Percentiles rank a stretch among this genome's conserved stretches.
Evolutionary conservation across 108 stramenopile genomes (phyloP).

Genomic region (Fistulifera solaris): DNA sequence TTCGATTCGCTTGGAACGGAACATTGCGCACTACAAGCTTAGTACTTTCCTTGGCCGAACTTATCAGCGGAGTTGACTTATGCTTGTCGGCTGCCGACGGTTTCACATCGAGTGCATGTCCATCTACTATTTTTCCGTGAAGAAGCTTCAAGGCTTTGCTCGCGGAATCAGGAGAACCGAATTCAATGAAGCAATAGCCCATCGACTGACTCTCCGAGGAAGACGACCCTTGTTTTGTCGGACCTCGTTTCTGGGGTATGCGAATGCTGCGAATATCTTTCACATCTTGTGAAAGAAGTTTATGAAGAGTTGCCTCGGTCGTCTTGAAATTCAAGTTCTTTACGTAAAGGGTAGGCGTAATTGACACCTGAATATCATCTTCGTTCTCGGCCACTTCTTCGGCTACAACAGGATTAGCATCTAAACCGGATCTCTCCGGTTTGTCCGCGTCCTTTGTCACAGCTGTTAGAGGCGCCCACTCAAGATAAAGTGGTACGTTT

Average conservation of each 20-base stretch:
- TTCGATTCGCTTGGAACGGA: conserved; percentile 91
- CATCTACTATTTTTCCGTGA: conserved; percentile 85
- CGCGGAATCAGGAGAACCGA: conserved; percentile 52
- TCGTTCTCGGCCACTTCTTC: conserved; percentile 13
- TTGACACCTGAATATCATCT: conserved; percentile 8
- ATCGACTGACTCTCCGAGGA: conserved; percentile 38
- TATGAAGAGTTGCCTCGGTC: conserved; percentile 57
- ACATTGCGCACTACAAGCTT: conserved; percentile 96
- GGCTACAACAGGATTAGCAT: neutral
- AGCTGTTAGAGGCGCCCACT: conserved; percentile 89
- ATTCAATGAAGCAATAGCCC: conserved; percentile 99
- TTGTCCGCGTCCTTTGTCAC: conserved; percentile 3
- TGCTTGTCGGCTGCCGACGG: conserved; percentile 50
- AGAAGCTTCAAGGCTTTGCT: conserved; percentile 67
- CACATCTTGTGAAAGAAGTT: conserved; percentile 42
- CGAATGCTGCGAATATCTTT: conserved; percentile 64
- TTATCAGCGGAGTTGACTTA: conserved; percentile 2
- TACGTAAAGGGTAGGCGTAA: conserved; percentile 75
- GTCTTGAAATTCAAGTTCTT: conserved; percentile 95
- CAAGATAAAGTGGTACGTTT: conserved; percentile 93
- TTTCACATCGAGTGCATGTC: conserved; percentile 83
- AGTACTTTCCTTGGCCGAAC: conserved; percentile 31
- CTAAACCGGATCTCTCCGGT: neutral
- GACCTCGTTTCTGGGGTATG: conserved; percentile 81
- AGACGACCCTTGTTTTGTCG: conserved; percentile 21